A percentile compares a stretch with the other conserved stretches of the same genome.
phyloP scores from a whole-genome alignment of 495 filamentous ascomycete species.

The Daldinia loculata region DNA sequence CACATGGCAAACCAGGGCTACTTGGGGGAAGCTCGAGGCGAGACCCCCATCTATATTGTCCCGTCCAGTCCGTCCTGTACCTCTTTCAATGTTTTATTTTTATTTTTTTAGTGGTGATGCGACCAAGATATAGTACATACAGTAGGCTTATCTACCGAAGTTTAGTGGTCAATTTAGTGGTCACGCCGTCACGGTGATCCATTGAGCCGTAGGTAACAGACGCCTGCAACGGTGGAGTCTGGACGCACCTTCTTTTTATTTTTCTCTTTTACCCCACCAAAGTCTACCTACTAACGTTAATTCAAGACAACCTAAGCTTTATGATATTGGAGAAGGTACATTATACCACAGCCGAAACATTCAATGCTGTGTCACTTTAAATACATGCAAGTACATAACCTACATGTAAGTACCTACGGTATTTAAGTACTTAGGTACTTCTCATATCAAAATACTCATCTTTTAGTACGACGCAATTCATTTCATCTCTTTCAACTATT shows the following conservation, averaged over 20 bases:
- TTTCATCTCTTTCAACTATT: too few species aligned
- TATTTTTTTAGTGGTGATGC: neutral
- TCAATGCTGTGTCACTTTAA: neutral
- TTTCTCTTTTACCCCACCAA: neutral
- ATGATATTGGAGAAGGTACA: neutral
- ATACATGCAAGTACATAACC: too few species aligned
- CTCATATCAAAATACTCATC: neutral
- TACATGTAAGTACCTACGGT: too few species aligned
- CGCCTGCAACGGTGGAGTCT: conserved; percentile 2
- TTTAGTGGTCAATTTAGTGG: conserved; percentile 1
- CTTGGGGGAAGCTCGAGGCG: neutral
- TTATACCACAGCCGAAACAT: neutral
- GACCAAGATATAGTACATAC: neutral
- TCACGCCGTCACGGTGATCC: neutral
- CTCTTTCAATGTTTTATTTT: neutral
- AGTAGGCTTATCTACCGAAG: neutral
- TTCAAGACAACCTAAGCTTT: neutral
- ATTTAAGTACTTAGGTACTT: too few species aligned
- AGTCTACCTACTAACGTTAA: too few species aligned
- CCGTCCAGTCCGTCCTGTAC: neutral
- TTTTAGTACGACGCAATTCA: neutral
- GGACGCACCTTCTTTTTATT: neutral
- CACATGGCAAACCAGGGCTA: neutral
- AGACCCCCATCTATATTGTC: neutral
- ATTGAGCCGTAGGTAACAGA: neutral